phyloP scores from a whole-genome alignment of 768 basidiomycete genomes.

The Panus rudis region DNA sequence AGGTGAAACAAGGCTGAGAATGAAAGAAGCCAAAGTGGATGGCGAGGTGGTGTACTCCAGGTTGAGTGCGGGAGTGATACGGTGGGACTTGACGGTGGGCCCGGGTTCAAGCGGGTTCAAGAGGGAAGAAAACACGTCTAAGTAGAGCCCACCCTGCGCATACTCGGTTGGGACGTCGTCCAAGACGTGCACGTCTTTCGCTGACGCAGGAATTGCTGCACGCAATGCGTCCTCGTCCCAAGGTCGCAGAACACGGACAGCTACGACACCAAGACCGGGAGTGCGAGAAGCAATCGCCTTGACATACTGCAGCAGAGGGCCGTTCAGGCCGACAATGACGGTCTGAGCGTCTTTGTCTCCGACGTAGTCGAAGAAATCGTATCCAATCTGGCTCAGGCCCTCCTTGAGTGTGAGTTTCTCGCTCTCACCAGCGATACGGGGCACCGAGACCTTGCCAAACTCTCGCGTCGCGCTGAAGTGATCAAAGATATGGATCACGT shows the following conservation, averaged over 20 bases:
- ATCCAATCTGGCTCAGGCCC: slow-evolving; percentile 50
- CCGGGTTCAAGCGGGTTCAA: slow-evolving; percentile 32
- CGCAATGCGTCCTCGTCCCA: slow-evolving; percentile 70
- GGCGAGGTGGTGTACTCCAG: slow-evolving; percentile 43
- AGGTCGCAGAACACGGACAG: slow-evolving; percentile 76
- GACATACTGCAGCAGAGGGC: slow-evolving; percentile 63
- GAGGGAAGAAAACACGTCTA: slow-evolving; percentile 62
- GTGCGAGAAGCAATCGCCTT: slow-evolving; percentile 40
- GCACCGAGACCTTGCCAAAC: slow-evolving; percentile 39
- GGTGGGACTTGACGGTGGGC: slow-evolving; percentile 45
- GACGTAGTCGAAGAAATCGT: slow-evolving; percentile 68
- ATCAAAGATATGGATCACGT: slow-evolving; percentile 89
- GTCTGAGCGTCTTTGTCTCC: slow-evolving; percentile 60
- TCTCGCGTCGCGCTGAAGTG: slow-evolving; percentile 78
- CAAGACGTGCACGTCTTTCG: slow-evolving; percentile 57
- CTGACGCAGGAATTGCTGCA: slow-evolving; percentile 50
- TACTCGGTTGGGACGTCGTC: slow-evolving; percentile 67
- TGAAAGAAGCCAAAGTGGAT: slow-evolving; percentile 38
- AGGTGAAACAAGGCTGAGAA: slow-evolving; percentile 12
- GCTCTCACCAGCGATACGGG: no score
- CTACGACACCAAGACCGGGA: slow-evolving; percentile 55
- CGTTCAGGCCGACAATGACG: slow-evolving; percentile 68
- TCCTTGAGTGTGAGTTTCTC: slow-evolving; percentile 32
- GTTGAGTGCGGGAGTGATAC: slow-evolving; percentile 49
- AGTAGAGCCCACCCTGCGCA: slow-evolving; percentile 58